Base-by-base conservation (phyloP, 441 rosid species). In the Pelargonium australe region DNA sequence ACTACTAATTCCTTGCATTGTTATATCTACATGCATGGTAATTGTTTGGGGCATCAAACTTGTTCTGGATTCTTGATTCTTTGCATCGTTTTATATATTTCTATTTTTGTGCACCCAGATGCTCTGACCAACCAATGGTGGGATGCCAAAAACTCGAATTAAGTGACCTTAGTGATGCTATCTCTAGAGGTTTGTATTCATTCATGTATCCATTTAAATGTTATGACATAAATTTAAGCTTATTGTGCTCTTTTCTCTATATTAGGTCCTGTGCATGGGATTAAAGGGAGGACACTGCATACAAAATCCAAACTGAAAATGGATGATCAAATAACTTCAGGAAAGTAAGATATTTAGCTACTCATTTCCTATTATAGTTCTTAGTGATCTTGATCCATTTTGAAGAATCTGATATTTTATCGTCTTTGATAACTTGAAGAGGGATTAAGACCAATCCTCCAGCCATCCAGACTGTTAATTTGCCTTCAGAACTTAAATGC, bases 401-500 rank as follows among this genome's bases (percentile, higher is more conserved):
- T 44, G 19, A 68, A 62, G 69, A 63, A 63, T 62, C 71, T 67
- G 53, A 73, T 53, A 16, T 51, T 43, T 68, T 64, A 12, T 17
- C 65, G 58, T 64, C 64, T 63, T n/a, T 68, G 19, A 70, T 49
- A 72, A 61, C 31, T 64, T 68, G 64, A 47, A 85, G 82, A 41
- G 62, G 13, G 66, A 70, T 62, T 14, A 65, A 47, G 72, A 61
- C 64, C 41, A 72, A 70, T 73, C 31, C 71, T 60, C 66, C 40
- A 45, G 75, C 75, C 51, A 53, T 58, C 70, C 75, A 75, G 62
- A 72, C 64, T 72, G 51, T 69, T 63, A 70, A 75, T 77, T 75
- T 85, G 67, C 83, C 83, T 3, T 77, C 78, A 34, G 82, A 83
- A 64, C 72, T 85, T 68, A 79, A 82, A 63, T 85, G 87, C 74